Conservation (phyloP, 495 filamentous ascomycete species). For the Hypoxylon rickii region DNA sequence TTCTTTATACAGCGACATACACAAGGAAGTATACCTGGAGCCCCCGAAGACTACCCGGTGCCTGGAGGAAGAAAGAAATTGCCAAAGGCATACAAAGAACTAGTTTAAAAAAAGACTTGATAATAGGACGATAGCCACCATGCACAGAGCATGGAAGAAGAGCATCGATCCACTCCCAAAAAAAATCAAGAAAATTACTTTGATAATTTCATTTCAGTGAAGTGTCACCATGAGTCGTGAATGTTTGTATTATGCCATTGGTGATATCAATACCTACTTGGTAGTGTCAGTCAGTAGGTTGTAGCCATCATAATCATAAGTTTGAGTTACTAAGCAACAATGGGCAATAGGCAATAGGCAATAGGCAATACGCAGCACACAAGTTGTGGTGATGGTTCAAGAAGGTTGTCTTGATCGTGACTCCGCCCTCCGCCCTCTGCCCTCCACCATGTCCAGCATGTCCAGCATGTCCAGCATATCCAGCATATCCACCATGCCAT, state of each 20-base stretch:
- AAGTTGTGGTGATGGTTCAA: background rate
- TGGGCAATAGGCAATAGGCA: too few species aligned
- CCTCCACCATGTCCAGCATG: too few species aligned
- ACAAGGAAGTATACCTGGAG: slow-evolving; percentile 6
- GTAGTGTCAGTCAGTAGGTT: too few species aligned
- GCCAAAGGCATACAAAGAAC: slow-evolving; percentile 1
- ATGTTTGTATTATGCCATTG: too few species aligned
- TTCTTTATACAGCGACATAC: too few species aligned
- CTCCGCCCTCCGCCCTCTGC: too few species aligned
- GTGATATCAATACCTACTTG: too few species aligned
- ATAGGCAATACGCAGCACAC: too few species aligned
- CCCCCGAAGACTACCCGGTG: slow-evolving; percentile 10
- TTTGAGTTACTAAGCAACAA: too few species aligned
- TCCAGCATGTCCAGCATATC: too few species aligned
- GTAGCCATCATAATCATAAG: too few species aligned
- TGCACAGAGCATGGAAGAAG: background rate
- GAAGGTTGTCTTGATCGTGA: slow-evolving; percentile 5
- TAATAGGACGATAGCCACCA: slow-evolving; percentile 5
- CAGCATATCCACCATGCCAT: slow-evolving; percentile 1
- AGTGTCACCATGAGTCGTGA: slow-evolving; percentile 1
- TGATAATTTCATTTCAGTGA: background rate
- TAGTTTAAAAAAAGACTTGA: slow-evolving; percentile 19
- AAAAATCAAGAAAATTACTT: slow-evolving; percentile 20
- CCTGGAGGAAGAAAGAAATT: slow-evolving; percentile 6
- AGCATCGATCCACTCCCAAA: slow-evolving; percentile 5